Percentiles rank a stretch among this genome's conserved stretches.
phyloP scores from a whole-genome alignment of 768 basidiomycete genomes.

The Cystobasidiopsis lactophilus region DNA sequence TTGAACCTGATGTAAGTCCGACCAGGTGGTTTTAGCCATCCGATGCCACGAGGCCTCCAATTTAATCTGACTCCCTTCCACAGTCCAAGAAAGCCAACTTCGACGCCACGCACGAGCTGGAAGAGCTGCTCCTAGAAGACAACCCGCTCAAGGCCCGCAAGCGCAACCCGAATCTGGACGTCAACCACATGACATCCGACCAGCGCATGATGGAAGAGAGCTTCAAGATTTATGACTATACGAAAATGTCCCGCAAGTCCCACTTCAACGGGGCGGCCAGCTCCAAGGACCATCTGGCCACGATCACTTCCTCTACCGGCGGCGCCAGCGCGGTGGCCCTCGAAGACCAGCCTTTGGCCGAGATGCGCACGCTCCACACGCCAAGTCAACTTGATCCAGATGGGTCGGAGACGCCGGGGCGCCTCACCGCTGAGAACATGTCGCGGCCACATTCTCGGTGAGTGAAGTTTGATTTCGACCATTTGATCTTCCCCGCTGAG shows the following conservation, averaged over 20 bases:
- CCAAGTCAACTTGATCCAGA: neutral
- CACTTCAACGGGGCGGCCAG: neutral
- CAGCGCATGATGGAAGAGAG: conserved; percentile 98
- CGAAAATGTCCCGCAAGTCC: conserved; percentile 4
- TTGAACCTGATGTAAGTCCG: conserved; percentile 77
- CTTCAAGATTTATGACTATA: conserved; percentile 27
- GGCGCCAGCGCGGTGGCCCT: neutral
- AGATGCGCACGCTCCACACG: neutral
- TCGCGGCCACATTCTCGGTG: too few relatives aligned
- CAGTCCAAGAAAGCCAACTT: conserved; percentile 99
- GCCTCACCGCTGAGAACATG: too few relatives aligned
- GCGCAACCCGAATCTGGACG: conserved; percentile 70
- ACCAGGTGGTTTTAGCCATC: too few relatives aligned
- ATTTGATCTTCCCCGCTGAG: too few relatives aligned
- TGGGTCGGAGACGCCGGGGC: too few relatives aligned
- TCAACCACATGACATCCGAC: conserved; percentile 64
- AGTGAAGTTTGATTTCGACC: too few relatives aligned
- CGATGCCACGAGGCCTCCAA: neutral
- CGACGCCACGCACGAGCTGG: conserved; percentile 91
- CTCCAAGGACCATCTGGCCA: neutral
- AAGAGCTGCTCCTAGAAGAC: conserved; percentile 84
- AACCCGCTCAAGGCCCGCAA: conserved; percentile 89
- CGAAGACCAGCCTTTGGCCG: neutral
- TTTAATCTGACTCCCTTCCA: neutral
- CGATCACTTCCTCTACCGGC: neutral